Percentiles rank a stretch among this genome's conserved stretches.
These are phyloP conservation scores for Saccharomyces kudriavzevii DNA, from an alignment of 805 yeast species.

Conservation along the genomic window DNA sequence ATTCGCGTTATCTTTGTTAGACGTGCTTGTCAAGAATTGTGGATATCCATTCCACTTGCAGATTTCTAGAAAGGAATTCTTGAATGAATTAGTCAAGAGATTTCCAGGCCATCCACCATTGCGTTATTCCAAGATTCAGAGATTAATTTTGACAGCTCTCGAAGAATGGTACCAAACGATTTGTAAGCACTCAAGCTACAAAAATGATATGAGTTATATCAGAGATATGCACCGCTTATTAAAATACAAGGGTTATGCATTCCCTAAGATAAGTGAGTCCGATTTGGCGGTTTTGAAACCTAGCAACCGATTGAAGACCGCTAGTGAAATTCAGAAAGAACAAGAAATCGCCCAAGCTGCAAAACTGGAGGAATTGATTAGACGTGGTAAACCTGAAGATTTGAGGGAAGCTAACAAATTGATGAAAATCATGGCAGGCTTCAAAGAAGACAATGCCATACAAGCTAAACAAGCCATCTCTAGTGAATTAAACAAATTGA, in stretches of 20 bases:
- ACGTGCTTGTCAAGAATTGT: constrained; percentile 89
- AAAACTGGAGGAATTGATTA: constrained; percentile 84
- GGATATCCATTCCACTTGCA: constrained; percentile 95
- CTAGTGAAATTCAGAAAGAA: constrained; percentile 81
- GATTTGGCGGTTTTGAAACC: constrained; percentile 91
- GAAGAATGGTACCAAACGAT: constrained; percentile 96
- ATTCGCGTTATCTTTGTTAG: constrained; percentile 72
- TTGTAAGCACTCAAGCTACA: constrained; percentile 77
- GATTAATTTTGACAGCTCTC: constrained; percentile 73
- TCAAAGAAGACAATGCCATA: constrained; percentile 63
- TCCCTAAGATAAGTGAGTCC: constrained; percentile 81
- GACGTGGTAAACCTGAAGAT: constrained; percentile 91
- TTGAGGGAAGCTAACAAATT: constrained; percentile 87
- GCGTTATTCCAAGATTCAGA: constrained; percentile 70
- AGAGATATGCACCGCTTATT: constrained; percentile 90
- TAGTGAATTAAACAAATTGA: constrained; percentile 72
- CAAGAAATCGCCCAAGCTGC: constrained; percentile 87
- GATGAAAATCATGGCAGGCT: constrained; percentile 97
- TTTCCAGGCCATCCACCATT: constrained; percentile 92
- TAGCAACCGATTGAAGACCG: constrained; percentile 70
- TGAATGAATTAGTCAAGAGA: constrained; percentile 80
- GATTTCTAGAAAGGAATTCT: constrained; percentile 84
- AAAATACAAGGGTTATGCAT: constrained; percentile 78
- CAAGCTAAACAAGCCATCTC: constrained; percentile 65
- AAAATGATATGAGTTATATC: constrained; percentile 82